Conservation (phyloP, 2,329 filamentous ascomycete species). For the Aureobasidium uvarum region DNA sequence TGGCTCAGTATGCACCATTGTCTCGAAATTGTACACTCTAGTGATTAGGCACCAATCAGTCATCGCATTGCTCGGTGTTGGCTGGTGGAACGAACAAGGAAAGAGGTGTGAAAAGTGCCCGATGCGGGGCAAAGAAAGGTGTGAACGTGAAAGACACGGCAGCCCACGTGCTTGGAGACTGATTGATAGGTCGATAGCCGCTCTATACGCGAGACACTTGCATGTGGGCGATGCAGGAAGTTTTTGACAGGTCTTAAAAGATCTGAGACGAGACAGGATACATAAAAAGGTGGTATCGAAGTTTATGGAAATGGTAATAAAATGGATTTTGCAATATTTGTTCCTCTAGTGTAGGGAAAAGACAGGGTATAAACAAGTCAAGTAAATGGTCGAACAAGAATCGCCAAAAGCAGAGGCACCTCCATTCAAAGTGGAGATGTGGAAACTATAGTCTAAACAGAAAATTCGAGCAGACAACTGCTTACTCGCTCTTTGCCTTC, state of each 20-base stretch:
- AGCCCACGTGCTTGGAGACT: not conserved
- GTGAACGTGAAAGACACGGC: not conserved
- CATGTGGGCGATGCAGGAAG: not conserved
- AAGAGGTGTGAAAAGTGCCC: not conserved
- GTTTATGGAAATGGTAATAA: not conserved
- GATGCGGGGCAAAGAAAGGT: not conserved
- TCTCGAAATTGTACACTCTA: not conserved
- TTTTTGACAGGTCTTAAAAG: not conserved
- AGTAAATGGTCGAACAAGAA: constrained; percentile 2
- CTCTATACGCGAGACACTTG: not conserved
- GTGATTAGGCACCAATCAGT: not conserved
- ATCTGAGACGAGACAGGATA: not conserved
- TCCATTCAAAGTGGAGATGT: constrained; percentile 7
- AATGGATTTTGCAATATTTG: not conserved
- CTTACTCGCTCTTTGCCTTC: constrained; percentile 22
- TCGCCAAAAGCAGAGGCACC: constrained; percentile 16
- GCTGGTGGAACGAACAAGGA: not conserved
- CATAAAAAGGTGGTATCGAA: not conserved
- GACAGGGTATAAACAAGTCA: constrained; percentile 18
- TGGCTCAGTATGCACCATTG: not conserved
- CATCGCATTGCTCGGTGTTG: not conserved
- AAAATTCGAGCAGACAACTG: not conserved
- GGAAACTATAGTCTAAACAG: not conserved
- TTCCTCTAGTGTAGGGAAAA: constrained; percentile 12
- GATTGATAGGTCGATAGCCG: not conserved